Percentiles rank a stretch among this genome's conserved stretches.
Conservation (phyloP, 768 basidiomycete genomes). For the Lentinula guzmanii region DNA sequence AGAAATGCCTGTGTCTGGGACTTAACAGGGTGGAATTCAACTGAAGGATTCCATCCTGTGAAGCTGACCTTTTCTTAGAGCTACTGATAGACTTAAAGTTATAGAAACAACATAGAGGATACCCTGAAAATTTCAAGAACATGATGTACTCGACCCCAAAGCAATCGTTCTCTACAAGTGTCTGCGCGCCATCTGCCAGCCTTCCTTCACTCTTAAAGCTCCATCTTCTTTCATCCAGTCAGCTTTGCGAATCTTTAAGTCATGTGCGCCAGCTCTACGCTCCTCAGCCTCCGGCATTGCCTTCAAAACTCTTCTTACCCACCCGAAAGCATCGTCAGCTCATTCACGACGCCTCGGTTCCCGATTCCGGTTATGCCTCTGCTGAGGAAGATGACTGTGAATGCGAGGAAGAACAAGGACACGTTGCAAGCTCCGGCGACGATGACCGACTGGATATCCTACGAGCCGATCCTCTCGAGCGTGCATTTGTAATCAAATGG, state of each 20-base stretch:
- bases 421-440: conserved; percentile 11
- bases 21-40: neutral
- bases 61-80: neutral
- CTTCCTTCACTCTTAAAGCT: conserved; percentile 55
- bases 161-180: neutral
- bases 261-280: conserved; percentile 50
- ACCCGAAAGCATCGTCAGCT: conserved; percentile 14
- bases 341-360: conserved; percentile 37
- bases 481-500: conserved; percentile 67
- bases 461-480: conserved; percentile 61
- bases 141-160: neutral
- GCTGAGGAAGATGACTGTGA: conserved; percentile 55
- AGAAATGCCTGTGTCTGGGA: neutral
- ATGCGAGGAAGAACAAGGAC: conserved; percentile 14
- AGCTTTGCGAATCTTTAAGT: conserved; percentile 32
- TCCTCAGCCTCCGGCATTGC: conserved; percentile 24
- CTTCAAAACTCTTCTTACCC: conserved; percentile 21
- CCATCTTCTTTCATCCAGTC: conserved; percentile 23
- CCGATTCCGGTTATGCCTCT: conserved; percentile 78
- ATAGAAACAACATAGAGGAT: neutral
- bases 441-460: conserved; percentile 37
- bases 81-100: neutral
- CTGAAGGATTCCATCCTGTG: neutral
- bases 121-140: neutral
- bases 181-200: conserved; percentile 38